A percentile compares a stretch with the other conserved stretches of the same genome.
These are phyloP conservation scores for Calonectria pseudoturangicola DNA, from an alignment of 2,329 filamentous ascomycete species.

Conservation along the genomic window DNA sequence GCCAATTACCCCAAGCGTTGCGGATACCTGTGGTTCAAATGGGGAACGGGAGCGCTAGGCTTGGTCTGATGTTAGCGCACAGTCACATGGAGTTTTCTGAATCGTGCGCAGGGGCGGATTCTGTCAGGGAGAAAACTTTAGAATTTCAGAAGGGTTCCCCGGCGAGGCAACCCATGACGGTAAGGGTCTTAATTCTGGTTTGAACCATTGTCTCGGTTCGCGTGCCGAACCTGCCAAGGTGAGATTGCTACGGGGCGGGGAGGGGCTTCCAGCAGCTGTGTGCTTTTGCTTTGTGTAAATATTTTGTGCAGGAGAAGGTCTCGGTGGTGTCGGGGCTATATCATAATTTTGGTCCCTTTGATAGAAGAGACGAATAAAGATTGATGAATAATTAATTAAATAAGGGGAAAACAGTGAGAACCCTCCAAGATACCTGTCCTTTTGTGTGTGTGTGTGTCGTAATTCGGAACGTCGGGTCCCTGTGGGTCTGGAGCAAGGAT, in stretches of 20 bases:
- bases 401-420: neutral
- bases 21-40: neutral
- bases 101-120: neutral
- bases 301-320: no score
- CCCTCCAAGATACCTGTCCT: neutral
- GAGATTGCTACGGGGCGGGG: no score
- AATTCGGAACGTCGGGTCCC: conserved; percentile 2
- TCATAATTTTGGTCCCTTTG: no score
- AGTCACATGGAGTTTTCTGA: neutral
- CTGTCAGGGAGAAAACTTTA: neutral
- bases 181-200: neutral
- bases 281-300: no score
- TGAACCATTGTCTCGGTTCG: conserved; percentile 9
- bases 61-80: neutral
- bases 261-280: no score
- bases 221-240: neutral
- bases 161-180: neutral
- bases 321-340: no score
- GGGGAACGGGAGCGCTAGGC: neutral
- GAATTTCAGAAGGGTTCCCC: neutral
- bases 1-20: neutral
- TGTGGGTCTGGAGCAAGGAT: conserved; percentile 6
- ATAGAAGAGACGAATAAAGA: neutral
- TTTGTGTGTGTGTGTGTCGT: neutral
- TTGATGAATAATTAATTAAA: neutral